Base-by-base conservation (phyloP, 1,284 basidiomycete species). In the Volvariella volvacea region DNA sequence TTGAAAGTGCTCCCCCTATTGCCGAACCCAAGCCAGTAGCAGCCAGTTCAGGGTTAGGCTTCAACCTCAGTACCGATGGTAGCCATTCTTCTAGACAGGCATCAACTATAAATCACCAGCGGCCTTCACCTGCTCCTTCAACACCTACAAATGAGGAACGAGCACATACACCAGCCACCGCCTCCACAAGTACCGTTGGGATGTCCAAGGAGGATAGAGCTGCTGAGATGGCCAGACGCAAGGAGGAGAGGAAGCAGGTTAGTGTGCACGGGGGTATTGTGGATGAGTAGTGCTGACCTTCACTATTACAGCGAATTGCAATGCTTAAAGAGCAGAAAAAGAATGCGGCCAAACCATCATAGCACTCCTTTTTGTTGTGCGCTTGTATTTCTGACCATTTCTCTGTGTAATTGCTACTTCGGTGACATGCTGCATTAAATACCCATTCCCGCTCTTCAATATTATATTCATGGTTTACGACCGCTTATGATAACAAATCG, bases 191-290 rank as follows among this genome's bases (percentile, higher is more conserved):
- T 39, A 22, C 63, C 16, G 60, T 57, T 2, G 60, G 67, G 3
- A 71, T 92, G 73, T 76, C 78, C 30, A 93, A 91, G 59, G 92
- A 93, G 62, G 91, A 92, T 51, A 92, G 86, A 63, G 88, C 88
- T 0, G 80, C 78, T 20, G 92, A 95, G 67, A 88, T 94, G 82
- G 86, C 86, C 10, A 72, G 88, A 49, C 69, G 91, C 49, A 85
- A 92, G 56, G 92, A 94, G 61, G 92, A 94, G 61, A 70, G 92
- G 40, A 91, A 87, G 62, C 76, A 85, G 71, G 87, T 86, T 42
- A 25, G 76, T 41, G 22, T 34, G 20, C 8, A 9, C 22, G 1
- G 17, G 3, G 4, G 25, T 22, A 3, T 19, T 39, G 17, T 8
- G 28, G 2, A 8, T 10, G 12, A 10, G 32, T 41, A 4, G 44